Base-by-base conservation (phyloP, 2,329 filamentous ascomycete species). In the Cadophora malorum region DNA sequence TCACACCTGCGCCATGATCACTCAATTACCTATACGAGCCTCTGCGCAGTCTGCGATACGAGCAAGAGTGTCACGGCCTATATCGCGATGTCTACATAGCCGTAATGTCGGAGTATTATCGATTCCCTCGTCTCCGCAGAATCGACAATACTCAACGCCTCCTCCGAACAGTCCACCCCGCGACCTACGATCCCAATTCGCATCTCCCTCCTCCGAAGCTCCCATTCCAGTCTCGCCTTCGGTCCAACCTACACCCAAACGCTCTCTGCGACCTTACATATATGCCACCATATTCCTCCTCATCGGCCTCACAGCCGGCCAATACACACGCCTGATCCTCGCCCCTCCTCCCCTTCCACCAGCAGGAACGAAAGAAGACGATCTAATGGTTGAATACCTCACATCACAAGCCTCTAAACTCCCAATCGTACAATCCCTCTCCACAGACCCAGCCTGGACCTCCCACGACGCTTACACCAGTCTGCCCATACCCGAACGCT, bases 391-490 rank as follows among this genome's bases (percentile, higher is more conserved):
- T n/a, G 69, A 74, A 19, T 76, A 78, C 67, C 79, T 88, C 64
- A 79, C 79, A 65, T 70, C 75, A n/a, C 74, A 78, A 63, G 83
- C 84, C 61, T 77, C 80, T 38, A 74, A 79, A 33, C 80, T 87
- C 2, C 82, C 84, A 60, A 74, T 86, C 69, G 83, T 87, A 7
- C 80, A 80, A 64, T 76, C 80, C 19, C 79, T 87, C 2, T 77
- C 79, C 23, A 74, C 79, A 9, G 84, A 86, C 74, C 79, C 80
- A 6, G 66, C 73, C 8, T 82, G 79, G 79, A 70, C 67, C 16
- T 77, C 76, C 12, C 81, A 81, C 80, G 79, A 81, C 64, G 81
- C 82, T 25, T 84, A 83, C 75, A 70, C 66, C n/a, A 77, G 67
- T 16, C 61, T 74, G 8, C 55, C 72, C 7, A 55, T 63, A 0